These are phyloP conservation scores for Penicillium expansum DNA, from an alignment of 2,329 filamentous ascomycete genomes.

Conservation along the genomic window DNA sequence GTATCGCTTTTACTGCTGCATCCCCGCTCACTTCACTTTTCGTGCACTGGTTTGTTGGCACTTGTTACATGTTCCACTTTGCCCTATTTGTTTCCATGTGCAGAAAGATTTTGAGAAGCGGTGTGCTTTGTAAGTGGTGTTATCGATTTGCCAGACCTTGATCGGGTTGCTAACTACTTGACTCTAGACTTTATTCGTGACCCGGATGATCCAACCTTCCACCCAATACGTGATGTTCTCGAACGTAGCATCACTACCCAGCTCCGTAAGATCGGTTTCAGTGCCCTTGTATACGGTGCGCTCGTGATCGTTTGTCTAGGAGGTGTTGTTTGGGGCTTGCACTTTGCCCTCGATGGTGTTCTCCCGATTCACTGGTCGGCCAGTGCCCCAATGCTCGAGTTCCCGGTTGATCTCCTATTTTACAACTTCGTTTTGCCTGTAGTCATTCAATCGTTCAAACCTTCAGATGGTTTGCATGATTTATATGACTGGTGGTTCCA, in stretches of 20 bases:
- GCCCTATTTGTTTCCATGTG: conserved; percentile 99
- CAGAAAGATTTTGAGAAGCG: conserved; percentile 91
- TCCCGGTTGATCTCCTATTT: conserved; percentile 88
- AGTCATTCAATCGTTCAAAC: conserved; percentile 77
- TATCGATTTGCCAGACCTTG: neutral
- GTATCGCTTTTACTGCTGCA: conserved; percentile 71
- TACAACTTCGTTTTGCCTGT: conserved; percentile 96
- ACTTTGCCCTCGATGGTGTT: conserved; percentile 64
- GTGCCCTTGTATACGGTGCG: conserved; percentile 90
- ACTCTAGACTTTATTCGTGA: conserved; percentile 85
- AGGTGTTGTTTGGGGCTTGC: conserved; percentile 91
- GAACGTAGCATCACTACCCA: conserved; percentile 91
- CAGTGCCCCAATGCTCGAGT: conserved; percentile 87
- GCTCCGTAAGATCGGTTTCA: conserved; percentile 92
- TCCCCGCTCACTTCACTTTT: conserved; percentile 90
- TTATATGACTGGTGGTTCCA: conserved; percentile 98
- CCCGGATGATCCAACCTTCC: conserved; percentile 96
- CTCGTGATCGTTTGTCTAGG: conserved; percentile 90
- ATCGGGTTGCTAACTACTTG: neutral
- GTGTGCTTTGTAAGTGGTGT: conserved; percentile 73
- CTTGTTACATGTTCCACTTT: conserved; percentile 99
- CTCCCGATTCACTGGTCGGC: conserved; percentile 92
- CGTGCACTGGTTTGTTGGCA: conserved; percentile 98
- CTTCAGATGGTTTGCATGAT: conserved; percentile 75
- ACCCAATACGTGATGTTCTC: conserved; percentile 92